Base-by-base conservation (phyloP, 164 flowering plant genomes). In the Dillenia suffruticosa region DNA sequence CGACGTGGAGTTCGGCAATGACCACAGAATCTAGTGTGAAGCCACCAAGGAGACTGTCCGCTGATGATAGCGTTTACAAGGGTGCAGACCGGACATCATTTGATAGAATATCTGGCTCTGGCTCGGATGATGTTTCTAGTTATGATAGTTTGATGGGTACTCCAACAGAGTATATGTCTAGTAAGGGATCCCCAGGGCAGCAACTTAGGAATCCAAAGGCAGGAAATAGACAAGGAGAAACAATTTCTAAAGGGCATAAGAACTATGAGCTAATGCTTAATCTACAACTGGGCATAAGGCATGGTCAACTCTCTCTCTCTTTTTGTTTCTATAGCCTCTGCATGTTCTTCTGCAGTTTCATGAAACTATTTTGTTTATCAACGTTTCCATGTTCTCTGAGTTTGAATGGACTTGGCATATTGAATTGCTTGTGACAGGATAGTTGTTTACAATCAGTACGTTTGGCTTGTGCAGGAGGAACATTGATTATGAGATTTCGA, bases 151-250 rank as follows among this genome's bases (percentile, higher is more conserved):
- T 82, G 46, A 49, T 69, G 45, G 59, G 79, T 47, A 54, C 74
- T 10, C 47, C 65, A 1, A 48, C 53, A 2, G 82, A 79, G 1
- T 69, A 78, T 58, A 60, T 49, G 46, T 66, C 45, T 54, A 13
- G 50, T 2, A 49, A 14, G 53, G 63, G 65, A 32, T 46, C 49
- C 0, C 60, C 63, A 40, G 65, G 63, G 16, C 75, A 61, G 6
- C 72, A 74, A 2, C 43, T 79, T 48, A 76, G 66, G 66, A 56
- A 73, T 24, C 84, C 84, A 1, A 81, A 52, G 61, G 68, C 63
- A 12, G 69, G 67, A 15, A 89, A 75, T 69, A 77, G 61, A 64
- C 89, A 84, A 65, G 97, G 97, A 40, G 87, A 78, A 68, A 76
- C 79, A 22, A 72, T 76, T 32, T 60, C 71, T 40, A 76, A 76